Conservation (phyloP, 768 basidiomycete species). For the Ramaria rubella region DNA sequence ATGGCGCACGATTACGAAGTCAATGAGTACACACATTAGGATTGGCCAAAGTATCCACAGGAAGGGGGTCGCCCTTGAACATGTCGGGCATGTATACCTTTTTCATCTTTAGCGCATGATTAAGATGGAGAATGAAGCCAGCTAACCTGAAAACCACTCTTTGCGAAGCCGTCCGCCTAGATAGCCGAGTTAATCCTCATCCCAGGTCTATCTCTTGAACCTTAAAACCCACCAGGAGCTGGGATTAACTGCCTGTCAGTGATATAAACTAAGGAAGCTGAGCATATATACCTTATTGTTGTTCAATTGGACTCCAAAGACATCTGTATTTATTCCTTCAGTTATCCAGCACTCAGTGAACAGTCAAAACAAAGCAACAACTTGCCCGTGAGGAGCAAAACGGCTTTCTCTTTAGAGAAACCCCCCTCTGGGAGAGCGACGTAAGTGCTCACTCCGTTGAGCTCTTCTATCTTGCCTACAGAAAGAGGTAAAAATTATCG, state of each 20-base stretch:
- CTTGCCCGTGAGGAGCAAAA: slow-evolving; percentile 21
- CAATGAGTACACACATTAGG: neutral
- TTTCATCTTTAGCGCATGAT: neutral
- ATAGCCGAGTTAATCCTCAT: neutral
- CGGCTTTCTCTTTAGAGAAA: slow-evolving; percentile 22
- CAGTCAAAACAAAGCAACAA: neutral
- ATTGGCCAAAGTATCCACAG: slow-evolving; percentile 11
- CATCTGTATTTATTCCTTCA: slow-evolving; percentile 4
- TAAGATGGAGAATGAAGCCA: neutral
- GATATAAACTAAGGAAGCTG: neutral
- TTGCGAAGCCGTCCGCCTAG: slow-evolving; percentile 10
- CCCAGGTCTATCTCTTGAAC: neutral
- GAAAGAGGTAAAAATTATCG: neutral
- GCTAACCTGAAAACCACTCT: slow-evolving; percentile 11
- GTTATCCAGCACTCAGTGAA: neutral
- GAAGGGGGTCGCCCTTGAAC: slow-evolving; percentile 17
- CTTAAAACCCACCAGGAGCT: slow-evolving; percentile 2
- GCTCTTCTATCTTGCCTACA: slow-evolving; percentile 13
- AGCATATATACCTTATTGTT: slow-evolving; percentile 11
- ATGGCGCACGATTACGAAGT: neutral
- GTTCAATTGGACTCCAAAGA: slow-evolving; percentile 10
- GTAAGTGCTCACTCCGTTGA: slow-evolving; percentile 20
- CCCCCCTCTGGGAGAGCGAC: slow-evolving; percentile 19
- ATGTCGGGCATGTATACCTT: slow-evolving; percentile 13
- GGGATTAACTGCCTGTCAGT: neutral